Evolutionary conservation across 257 asterid species (phyloP).

Genomic region (Coffea canephora): DNA sequence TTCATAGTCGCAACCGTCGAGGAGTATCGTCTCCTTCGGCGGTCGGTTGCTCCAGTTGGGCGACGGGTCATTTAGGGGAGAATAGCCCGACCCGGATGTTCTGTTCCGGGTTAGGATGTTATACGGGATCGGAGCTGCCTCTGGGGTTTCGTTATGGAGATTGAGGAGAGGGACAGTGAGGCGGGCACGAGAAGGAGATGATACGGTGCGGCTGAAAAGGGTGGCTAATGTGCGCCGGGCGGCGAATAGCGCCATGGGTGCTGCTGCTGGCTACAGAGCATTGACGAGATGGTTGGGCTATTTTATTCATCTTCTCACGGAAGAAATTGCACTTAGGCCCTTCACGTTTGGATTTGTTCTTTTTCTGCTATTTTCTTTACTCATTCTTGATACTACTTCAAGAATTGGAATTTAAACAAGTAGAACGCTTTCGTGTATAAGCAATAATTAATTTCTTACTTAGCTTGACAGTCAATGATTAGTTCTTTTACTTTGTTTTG

Average conservation of each 20-base stretch:
- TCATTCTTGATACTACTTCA: no score
- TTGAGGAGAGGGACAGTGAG: conserved; percentile 37
- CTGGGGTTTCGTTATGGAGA: conserved; percentile 17
- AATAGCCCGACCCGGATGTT: conserved; percentile 72
- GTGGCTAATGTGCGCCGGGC: conserved; percentile 68
- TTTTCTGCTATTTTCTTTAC: neutral
- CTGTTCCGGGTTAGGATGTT: conserved; percentile 44
- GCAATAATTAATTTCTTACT: no score
- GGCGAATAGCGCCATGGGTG: conserved; percentile 56
- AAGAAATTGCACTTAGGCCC: neutral
- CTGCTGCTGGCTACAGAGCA: neutral
- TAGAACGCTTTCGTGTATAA: no score
- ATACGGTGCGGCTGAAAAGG: conserved; percentile 34
- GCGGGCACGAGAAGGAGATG: conserved; percentile 47
- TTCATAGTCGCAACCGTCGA: conserved; percentile 95
- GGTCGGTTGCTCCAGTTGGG: conserved; percentile 99
- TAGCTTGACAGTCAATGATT: no score
- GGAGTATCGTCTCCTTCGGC: conserved; percentile 81
- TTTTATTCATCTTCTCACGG: neutral
- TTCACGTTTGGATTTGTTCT: neutral
- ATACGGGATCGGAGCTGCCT: conserved; percentile 19
- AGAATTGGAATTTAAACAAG: no score
- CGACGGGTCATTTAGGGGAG: conserved; percentile 86
- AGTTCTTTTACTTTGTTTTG: no score
- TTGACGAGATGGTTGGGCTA: neutral